Conservation (phyloP, 306 rosid species). For the Mucuna pruriens region DNA sequence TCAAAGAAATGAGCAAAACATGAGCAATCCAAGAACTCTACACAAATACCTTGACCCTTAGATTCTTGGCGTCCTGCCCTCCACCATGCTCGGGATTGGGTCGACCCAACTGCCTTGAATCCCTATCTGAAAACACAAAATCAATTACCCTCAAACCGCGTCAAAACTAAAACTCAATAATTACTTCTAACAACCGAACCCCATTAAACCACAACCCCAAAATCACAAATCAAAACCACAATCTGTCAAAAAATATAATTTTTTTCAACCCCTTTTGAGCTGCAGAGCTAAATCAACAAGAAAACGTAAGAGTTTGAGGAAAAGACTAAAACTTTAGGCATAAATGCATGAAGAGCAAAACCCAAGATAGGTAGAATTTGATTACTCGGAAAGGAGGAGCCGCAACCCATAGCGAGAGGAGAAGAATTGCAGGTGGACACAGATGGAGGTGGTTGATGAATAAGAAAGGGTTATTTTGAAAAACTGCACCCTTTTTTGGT, state of each 20-base stretch:
- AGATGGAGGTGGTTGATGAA: not conserved
- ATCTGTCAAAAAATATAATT: not conserved
- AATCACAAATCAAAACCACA: conserved; percentile 39
- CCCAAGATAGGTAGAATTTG: not conserved
- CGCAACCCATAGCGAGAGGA: conserved; percentile 71
- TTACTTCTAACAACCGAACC: conserved; percentile 28
- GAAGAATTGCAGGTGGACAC: not conserved
- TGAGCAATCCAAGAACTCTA: conserved; percentile 8
- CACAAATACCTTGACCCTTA: conserved; percentile 81
- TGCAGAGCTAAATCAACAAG: conserved; percentile 19
- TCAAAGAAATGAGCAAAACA: conserved; percentile 6
- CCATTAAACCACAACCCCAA: conserved; percentile 29
- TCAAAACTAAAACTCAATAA: conserved; percentile 19
- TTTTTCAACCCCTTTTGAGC: conserved; percentile 34
- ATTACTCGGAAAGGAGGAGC: conserved; percentile 78
- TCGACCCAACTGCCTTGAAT: conserved; percentile 65
- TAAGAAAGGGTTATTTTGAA: conserved; percentile 26
- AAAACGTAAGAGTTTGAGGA: not conserved
- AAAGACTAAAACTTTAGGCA: not conserved
- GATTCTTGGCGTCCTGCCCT: conserved; percentile 80
- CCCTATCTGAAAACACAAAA: conserved; percentile 68
- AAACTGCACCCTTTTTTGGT: not conserved
- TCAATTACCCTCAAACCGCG: conserved; percentile 43
- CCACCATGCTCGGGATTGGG: conserved; percentile 65
- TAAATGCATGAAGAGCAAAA: not conserved